A percentile compares a stretch with the other conserved stretches of the same genome.
phyloP scores from a whole-genome alignment of 768 basidiomycete genomes.

The Phaeotremella fagi region DNA sequence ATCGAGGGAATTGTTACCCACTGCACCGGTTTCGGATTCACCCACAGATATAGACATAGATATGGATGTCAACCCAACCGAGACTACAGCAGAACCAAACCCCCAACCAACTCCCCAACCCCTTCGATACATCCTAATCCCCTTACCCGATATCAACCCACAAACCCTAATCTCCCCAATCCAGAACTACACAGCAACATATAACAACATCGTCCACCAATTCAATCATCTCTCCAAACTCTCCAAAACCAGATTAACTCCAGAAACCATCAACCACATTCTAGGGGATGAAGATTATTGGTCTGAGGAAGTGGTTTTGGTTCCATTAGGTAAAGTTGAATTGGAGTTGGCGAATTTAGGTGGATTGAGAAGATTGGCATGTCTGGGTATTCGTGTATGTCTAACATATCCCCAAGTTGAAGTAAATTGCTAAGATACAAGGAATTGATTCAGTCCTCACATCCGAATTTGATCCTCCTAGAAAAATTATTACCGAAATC shows the following conservation, averaged over 20 bases:
- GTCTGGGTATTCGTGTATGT: slow-evolving; percentile 41
- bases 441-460: slow-evolving; percentile 16
- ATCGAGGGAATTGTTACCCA: slow-evolving; percentile 9
- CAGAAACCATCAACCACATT: slow-evolving; percentile 7
- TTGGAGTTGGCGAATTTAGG: slow-evolving; percentile 36
- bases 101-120: slow-evolving; percentile 3
- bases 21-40: slow-evolving; percentile 10
- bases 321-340: slow-evolving; percentile 38
- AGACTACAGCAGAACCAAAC: background rate
- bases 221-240: slow-evolving; percentile 25
- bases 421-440: background rate
- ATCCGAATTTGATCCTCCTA: slow-evolving; percentile 21
- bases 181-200: slow-evolving; percentile 42
- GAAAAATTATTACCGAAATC: slow-evolving; percentile 32
- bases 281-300: slow-evolving; percentile 7
- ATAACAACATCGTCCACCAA: slow-evolving; percentile 43
- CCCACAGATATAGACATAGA: too few species aligned
- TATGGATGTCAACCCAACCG: too few species aligned
- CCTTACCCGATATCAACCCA: slow-evolving; percentile 39
- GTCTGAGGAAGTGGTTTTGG: slow-evolving; percentile 36
- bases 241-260: slow-evolving; percentile 9
- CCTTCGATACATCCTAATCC: slow-evolving; percentile 35
- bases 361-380: slow-evolving; percentile 41
- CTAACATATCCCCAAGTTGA: background rate
- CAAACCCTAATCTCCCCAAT: slow-evolving; percentile 36